These are phyloP conservation scores for Trichoderma koningii DNA, from an alignment of 2,329 filamentous ascomycete species.

Conservation along the genomic window DNA sequence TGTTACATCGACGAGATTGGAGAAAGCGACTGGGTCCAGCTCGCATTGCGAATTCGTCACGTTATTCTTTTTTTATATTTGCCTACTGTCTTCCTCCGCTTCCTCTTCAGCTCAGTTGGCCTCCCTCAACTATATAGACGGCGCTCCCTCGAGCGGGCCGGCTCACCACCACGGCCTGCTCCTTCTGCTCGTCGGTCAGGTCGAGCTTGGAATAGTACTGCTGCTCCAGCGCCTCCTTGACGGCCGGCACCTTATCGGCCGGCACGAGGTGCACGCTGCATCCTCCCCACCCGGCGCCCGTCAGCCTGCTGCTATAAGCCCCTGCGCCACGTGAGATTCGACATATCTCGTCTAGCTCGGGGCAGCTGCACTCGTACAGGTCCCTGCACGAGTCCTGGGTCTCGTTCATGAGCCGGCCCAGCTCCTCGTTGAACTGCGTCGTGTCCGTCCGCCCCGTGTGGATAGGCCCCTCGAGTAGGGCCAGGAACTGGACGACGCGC, in stretches of 20 bases:
- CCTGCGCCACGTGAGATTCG: constrained; percentile 75
- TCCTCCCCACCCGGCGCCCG: constrained; percentile 94
- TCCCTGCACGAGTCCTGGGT: constrained; percentile 87
- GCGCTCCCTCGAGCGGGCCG: constrained; percentile 77
- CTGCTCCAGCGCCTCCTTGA: constrained; percentile 74
- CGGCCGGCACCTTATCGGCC: constrained; percentile 74
- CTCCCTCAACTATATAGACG: constrained; percentile 48
- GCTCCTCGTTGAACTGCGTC: constrained; percentile 61
- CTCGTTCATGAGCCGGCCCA: constrained; percentile 84
- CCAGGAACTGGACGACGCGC: constrained; percentile 81
- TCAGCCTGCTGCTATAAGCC: constrained; percentile 81
- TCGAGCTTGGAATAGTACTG: constrained; percentile 77
- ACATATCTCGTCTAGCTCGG: constrained; percentile 90
- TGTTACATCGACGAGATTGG: not conserved
- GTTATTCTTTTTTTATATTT: not conserved
- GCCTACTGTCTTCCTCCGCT: not conserved
- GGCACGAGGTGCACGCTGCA: constrained; percentile 94
- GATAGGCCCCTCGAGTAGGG: constrained; percentile 64
- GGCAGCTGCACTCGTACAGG: constrained; percentile 87
- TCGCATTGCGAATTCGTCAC: not conserved
- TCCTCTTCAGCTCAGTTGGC: constrained; percentile 28
- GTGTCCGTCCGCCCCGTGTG: constrained; percentile 53
- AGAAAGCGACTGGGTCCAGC: not conserved
- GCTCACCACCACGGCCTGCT: constrained; percentile 83
- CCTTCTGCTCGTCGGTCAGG: constrained; percentile 69